These are phyloP conservation scores for Phytophthora foliorum DNA, from an alignment of 352 stramenopile genomes.

Conservation along the genomic window DNA sequence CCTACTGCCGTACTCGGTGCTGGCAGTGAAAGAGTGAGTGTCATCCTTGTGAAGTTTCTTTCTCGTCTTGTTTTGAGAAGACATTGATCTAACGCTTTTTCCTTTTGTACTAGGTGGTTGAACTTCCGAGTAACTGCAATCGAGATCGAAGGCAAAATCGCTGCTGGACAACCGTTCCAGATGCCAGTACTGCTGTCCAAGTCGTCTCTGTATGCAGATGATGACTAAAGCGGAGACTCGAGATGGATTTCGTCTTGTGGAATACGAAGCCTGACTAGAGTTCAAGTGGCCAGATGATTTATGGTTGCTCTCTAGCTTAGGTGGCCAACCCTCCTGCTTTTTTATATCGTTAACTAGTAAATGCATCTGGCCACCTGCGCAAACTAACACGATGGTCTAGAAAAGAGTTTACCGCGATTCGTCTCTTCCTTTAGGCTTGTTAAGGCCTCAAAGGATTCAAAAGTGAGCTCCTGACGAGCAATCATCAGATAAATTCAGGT, in stretches of 20 bases:
- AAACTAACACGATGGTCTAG: not conserved
- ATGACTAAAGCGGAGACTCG: slow-evolving; percentile 64
- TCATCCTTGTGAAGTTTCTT: not conserved
- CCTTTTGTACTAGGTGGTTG: slow-evolving; percentile 67
- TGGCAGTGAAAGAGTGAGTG: slow-evolving; percentile 90
- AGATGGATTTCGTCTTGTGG: slow-evolving; percentile 1
- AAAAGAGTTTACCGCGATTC: not conserved
- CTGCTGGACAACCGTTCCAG: slow-evolving; percentile 76
- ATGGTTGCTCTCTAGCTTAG: slow-evolving; percentile 2
- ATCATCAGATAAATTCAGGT: too few relatives aligned
- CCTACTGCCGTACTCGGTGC: slow-evolving; percentile 81
- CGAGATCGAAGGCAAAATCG: slow-evolving; percentile 89
- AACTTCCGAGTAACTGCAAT: slow-evolving; percentile 87
- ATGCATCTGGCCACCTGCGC: not conserved
- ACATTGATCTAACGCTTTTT: slow-evolving; percentile 23
- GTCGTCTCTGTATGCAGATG: slow-evolving; percentile 87
- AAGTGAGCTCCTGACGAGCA: too few relatives aligned
- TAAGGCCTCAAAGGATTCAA: too few relatives aligned
- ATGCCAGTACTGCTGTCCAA: slow-evolving; percentile 90
- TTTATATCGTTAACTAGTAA: slow-evolving; percentile 24
- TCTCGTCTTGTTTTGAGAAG: not conserved
- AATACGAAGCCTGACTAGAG: slow-evolving; percentile 1
- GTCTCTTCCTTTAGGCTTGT: slow-evolving; percentile 44
- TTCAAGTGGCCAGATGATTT: slow-evolving; percentile 5
- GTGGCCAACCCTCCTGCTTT: slow-evolving; percentile 9